These are phyloP conservation scores for Fonsecaea monophora DNA, from an alignment of 2,329 filamentous ascomycete species.

Conservation along the genomic window DNA sequence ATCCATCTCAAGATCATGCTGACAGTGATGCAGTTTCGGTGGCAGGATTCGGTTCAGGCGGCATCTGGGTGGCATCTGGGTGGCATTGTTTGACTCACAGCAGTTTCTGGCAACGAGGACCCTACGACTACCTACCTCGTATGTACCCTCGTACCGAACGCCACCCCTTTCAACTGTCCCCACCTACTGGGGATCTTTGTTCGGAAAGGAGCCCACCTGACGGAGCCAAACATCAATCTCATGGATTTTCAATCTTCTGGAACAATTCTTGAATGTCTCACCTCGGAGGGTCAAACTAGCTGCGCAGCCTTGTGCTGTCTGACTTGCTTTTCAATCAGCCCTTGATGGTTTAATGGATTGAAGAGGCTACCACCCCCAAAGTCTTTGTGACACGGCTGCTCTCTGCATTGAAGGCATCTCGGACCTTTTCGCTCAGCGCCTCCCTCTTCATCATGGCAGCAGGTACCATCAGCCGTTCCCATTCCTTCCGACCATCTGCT, in stretches of 20 bases:
- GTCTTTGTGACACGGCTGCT: not conserved
- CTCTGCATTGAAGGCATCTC: not conserved
- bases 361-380: too few species aligned
- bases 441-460: not conserved
- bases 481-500: not conserved
- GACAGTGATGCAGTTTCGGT: not conserved
- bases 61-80: not conserved
- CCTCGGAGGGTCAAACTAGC: not conserved
- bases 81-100: not conserved
- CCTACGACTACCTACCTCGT: too few species aligned
- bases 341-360: too few species aligned
- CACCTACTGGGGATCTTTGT: not conserved
- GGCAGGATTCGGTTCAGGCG: not conserved
- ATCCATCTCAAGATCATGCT: not conserved
- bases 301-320: too few species aligned
- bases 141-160: too few species aligned
- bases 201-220: not conserved
- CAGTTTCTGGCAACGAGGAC: too few species aligned
- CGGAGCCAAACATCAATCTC: not conserved
- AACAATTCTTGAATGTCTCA: not conserved
- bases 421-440: not conserved
- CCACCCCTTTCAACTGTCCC: not conserved
- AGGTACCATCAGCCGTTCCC: not conserved
- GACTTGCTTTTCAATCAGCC: too few species aligned
- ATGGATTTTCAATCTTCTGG: not conserved